Evolutionary conservation across 345 rosid genomes (phyloP).

Genomic region (Dipteronia sinensis): DNA sequence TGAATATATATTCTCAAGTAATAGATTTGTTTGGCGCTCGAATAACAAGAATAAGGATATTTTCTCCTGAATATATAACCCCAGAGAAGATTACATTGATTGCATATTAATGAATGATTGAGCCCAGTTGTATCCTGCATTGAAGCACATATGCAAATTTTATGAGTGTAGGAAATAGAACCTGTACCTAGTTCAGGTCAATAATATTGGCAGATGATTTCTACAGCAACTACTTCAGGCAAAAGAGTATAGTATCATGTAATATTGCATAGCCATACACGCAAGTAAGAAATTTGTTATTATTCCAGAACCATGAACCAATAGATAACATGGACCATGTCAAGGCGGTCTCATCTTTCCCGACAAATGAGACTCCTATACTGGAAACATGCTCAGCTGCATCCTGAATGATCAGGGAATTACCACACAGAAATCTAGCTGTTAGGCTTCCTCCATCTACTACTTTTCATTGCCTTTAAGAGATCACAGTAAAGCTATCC

Average conservation of each 20-base stretch:
- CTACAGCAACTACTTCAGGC: background rate
- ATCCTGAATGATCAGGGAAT: background rate
- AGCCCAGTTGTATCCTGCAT: too few species aligned
- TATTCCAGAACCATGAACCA: background rate
- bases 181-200: background rate
- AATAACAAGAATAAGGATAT: too few species aligned
- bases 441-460: background rate
- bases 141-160: too few species aligned
- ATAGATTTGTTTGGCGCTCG: background rate
- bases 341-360: background rate
- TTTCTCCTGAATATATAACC: background rate
- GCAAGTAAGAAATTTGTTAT: background rate
- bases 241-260: background rate
- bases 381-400: background rate
- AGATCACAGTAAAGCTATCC: background rate
- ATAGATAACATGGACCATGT: background rate
- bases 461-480: background rate
- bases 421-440: background rate
- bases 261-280: background rate
- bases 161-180: too few species aligned
- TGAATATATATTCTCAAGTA: background rate
- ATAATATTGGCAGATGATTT: background rate
- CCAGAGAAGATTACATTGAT: background rate
- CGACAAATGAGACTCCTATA: background rate
- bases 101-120: background rate